phyloP scores from a whole-genome alignment of 176 grass and related monocot genomes.

The sorghum (Sorghum bicolor) region Sorghum_bicolor_NCBIv3 NC_012870.2:60746001-60746500 shows the following conservation, averaged over 20 bases:
- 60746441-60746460: conserved; percentile 68
- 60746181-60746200: neutral
- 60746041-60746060: neutral
- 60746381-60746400: conserved; percentile 39
- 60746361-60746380: conserved; percentile 34
- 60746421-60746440: conserved; percentile 39
- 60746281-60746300: conserved; percentile 19
- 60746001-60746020: neutral
- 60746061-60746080: neutral
- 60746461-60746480: conserved; percentile 28
- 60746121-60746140: neutral
- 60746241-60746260: neutral
- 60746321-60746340: conserved; percentile 37
- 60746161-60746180: neutral
- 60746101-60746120: neutral
- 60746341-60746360: conserved; percentile 34
- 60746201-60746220: neutral
- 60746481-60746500: conserved; percentile 19
- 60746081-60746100: too few species aligned
- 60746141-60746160: neutral
- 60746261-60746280: conserved; percentile 11
- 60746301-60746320: conserved; percentile 44
- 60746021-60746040: neutral
- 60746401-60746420: conserved; percentile 37
- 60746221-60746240: neutral